phyloP scores from a whole-genome alignment of 176 grass and related monocot genomes.

The Carex parvula region DNA sequence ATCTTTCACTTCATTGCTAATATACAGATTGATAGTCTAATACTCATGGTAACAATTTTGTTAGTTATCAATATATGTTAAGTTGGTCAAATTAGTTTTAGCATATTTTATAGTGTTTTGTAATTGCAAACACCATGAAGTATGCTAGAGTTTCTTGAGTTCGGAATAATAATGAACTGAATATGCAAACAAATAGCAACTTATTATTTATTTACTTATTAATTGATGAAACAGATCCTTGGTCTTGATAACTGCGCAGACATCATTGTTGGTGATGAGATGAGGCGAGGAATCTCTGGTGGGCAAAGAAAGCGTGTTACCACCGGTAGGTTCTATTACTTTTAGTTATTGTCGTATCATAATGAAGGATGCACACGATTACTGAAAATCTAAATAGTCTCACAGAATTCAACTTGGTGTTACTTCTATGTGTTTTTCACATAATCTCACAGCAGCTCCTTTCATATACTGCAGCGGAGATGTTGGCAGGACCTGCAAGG shows the following conservation, averaged over 20 bases:
- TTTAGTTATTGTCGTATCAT: background rate
- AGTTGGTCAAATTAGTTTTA: background rate
- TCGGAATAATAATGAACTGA: background rate
- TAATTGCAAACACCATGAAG: background rate
- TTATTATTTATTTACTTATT: slow-evolving; percentile 8
- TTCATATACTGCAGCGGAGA: slow-evolving; percentile 34
- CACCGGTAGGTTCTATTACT: slow-evolving; percentile 41
- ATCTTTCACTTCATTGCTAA: background rate
- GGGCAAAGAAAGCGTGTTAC: slow-evolving; percentile 66
- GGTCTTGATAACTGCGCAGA: slow-evolving; percentile 62
- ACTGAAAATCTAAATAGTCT: background rate
- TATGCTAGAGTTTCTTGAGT: slow-evolving; percentile 11
- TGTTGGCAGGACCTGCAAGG: slow-evolving; percentile 44
- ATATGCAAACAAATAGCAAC: background rate
- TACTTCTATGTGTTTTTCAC: background rate
- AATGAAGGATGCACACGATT: background rate
- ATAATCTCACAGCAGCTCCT: background rate
- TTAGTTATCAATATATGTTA: background rate
- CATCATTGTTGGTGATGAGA: slow-evolving; percentile 64
- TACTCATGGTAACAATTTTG: background rate
- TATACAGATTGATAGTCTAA: background rate
- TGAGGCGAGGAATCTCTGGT: slow-evolving; percentile 75
- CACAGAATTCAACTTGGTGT: background rate
- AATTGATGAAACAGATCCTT: slow-evolving; percentile 35
- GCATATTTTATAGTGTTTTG: background rate